A percentile compares a stretch with the other conserved stretches of the same genome.
phyloP scores from a whole-genome alignment of 441 rosid genomes.

The Euphorbia corollata region DNA sequence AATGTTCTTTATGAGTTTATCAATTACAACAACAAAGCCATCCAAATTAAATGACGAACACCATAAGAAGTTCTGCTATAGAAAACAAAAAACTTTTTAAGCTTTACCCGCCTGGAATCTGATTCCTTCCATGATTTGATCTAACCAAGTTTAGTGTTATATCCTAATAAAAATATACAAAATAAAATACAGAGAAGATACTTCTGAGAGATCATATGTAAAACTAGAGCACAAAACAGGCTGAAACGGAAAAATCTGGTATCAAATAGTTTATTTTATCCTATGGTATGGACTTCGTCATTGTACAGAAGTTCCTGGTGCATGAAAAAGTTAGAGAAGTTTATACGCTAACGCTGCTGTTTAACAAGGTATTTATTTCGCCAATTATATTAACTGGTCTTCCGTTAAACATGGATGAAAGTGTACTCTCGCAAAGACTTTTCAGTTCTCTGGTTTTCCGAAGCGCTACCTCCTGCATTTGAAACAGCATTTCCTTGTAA shows the following conservation, averaged over 20 bases:
- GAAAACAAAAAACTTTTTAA: not conserved
- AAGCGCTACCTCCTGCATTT: constrained; percentile 72
- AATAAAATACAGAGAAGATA: not conserved
- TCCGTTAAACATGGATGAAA: constrained; percentile 85
- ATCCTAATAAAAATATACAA: not conserved
- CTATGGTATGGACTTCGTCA: not conserved
- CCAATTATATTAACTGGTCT: constrained; percentile 94
- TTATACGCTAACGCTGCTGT: constrained; percentile 43
- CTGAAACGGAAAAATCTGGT: not conserved
- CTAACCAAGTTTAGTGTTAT: not conserved
- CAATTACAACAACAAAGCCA: not conserved
- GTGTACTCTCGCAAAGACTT: constrained; percentile 70
- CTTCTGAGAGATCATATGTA: not conserved
- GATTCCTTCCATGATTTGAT: not conserved
- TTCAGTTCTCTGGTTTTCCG: constrained; percentile 79
- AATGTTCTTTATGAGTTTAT: not conserved
- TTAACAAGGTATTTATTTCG: constrained; percentile 79
- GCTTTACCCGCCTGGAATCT: not conserved
- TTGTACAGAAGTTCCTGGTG: not conserved
- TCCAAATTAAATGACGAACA: not conserved
- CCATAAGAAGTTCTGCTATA: not conserved
- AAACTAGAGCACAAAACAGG: not conserved
- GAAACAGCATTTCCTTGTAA: constrained; percentile 1
- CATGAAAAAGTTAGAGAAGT: not conserved
- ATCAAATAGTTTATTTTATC: not conserved